A percentile compares a stretch with the other conserved stretches of the same genome.
Conservation (phyloP, 2,329 filamentous ascomycete genomes). For the Epichloe coenophiala region DNA sequence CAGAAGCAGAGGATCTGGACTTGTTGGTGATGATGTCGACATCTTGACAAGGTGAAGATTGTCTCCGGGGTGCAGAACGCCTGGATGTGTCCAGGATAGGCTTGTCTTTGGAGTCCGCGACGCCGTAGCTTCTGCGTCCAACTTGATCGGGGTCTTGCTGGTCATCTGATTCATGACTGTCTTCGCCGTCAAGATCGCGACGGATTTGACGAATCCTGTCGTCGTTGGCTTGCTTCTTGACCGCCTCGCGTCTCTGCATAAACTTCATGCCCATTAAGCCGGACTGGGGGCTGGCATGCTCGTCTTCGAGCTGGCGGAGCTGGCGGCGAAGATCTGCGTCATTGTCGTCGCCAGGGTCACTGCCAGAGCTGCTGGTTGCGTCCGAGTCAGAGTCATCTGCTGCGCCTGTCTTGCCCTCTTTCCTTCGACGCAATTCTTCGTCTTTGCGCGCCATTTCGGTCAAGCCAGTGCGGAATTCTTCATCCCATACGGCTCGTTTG, state of each 20-base stretch:
- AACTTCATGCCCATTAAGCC: conserved; percentile 79
- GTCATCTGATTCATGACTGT: conserved; percentile 29
- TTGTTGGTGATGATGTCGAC: conserved; percentile 15
- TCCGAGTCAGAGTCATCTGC: conserved; percentile 36
- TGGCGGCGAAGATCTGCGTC: conserved; percentile 37
- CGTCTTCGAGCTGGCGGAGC: conserved; percentile 28
- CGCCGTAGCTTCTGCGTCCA: conserved; percentile 60
- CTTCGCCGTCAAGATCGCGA: conserved; percentile 54
- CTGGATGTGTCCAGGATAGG: conserved; percentile 17
- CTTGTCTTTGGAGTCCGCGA: conserved; percentile 12
- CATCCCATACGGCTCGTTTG: conserved; percentile 76
- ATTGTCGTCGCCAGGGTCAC: conserved; percentile 24
- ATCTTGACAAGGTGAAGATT: conserved; percentile 14
- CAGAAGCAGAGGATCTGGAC: conserved; percentile 6
- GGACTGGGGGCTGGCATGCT: conserved; percentile 42
- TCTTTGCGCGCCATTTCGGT: conserved; percentile 71
- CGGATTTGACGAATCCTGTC: conserved; percentile 57
- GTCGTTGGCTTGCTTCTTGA: conserved; percentile 67
- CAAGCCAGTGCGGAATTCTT: conserved; percentile 65
- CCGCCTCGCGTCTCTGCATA: conserved; percentile 70
- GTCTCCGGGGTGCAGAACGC: conserved; percentile 15
- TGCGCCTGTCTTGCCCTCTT: conserved; percentile 52
- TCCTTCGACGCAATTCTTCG: conserved; percentile 66
- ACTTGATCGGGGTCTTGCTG: conserved; percentile 39
- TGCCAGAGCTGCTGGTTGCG: conserved; percentile 42